Evolutionary conservation across 345 rosid genomes (phyloP), one percentile per base, ranked within the genome.

Genomic region (Murraya koenigii): DNA sequence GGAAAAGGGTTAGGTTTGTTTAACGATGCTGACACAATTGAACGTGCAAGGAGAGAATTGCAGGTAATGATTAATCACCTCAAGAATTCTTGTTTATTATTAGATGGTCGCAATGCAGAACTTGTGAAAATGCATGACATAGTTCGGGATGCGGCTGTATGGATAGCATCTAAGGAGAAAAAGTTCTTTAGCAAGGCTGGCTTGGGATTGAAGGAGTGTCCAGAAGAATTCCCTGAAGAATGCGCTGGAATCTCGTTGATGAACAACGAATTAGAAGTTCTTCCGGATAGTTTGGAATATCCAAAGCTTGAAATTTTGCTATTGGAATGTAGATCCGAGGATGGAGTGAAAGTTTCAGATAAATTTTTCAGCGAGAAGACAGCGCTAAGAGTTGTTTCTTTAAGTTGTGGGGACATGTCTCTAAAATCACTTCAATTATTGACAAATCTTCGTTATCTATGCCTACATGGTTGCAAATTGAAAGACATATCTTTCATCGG

Each of bases 291-390:
- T 17, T 5, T 52, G n/a, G n/a, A 2, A 54, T 54, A 1, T 20
- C 58, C n/a, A 4, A 54, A 54, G 58, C 58, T 54, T 54, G n/a
- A 54, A 54, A 54, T 5, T 54, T 20, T 54, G 58, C 2, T 54
- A 1, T 54, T 54, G 2, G n/a, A 19, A 1, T 0, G n/a, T 54
- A 1, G 1, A 0, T 1, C 0, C 1, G 0, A 0, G 5, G n/a
- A 17, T 54, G 2, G 7, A 0, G n/a, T 19, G 7, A 2, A 15
- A 17, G n/a, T 54, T 54, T 20, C 58, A 19, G 58, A 54, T 20
- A 22, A 54, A 55, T 49, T 49, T 49, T 49, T 15, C 15, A 20
- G 1, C 3, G 55, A 15, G 55, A 49, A 3, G 55, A 49, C 3
- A 55, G 8, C 25, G 2, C 60, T 55, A 0, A 55, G 22, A 55